Evolutionary conservation across 2,329 filamentous ascomycete genomes (phyloP).

Genomic region (Ophiostoma himal-ulmi): DNA sequence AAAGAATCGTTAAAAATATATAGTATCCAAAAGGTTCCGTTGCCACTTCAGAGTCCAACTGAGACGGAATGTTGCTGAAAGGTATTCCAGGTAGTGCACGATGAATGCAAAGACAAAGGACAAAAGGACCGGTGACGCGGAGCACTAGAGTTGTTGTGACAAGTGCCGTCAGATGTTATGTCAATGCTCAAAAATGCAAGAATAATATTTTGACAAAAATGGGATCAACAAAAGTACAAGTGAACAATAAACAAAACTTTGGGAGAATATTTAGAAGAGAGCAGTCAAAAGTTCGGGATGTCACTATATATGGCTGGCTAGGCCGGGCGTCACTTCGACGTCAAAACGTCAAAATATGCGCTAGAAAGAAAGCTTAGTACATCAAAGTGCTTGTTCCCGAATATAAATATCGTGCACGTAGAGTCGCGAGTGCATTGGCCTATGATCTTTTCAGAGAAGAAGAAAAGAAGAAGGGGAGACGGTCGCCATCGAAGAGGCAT

Average conservation of each 20-base stretch:
- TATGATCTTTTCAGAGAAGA: neutral
- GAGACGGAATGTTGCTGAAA: neutral
- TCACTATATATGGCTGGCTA: neutral
- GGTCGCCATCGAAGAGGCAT: neutral
- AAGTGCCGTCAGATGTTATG: neutral
- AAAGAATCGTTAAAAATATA: neutral
- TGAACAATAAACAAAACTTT: neutral
- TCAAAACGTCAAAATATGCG: neutral
- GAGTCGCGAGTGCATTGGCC: neutral
- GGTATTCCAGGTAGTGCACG: neutral
- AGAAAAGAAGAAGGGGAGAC: neutral
- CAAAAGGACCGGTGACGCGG: constrained; percentile 3
- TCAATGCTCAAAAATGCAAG: neutral
- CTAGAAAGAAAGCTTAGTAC: neutral
- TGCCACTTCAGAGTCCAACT: neutral
- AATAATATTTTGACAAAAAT: neutral
- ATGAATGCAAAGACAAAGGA: constrained; percentile 1
- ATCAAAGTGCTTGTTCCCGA: neutral
- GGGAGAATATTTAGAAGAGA: neutral
- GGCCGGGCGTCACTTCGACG: neutral
- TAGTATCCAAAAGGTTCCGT: neutral
- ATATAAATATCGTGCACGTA: neutral
- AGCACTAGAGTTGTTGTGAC: neutral
- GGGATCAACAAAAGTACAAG: neutral
- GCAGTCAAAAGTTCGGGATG: neutral